Conservation (phyloP, 2,329 filamentous ascomycete genomes). For the Claviceps arundinis region DNA sequence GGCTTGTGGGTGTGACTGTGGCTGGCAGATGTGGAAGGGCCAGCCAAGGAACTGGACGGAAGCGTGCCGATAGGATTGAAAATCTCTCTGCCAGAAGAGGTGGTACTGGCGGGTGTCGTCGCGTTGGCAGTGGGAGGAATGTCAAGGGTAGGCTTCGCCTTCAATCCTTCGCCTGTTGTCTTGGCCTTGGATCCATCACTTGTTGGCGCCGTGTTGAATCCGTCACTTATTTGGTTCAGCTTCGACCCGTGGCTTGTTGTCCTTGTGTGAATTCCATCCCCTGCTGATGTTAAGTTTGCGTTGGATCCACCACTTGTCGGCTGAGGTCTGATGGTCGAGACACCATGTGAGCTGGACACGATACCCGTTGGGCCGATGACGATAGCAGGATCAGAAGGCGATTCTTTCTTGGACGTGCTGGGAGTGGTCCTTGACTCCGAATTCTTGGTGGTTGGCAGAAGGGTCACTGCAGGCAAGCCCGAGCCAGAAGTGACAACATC, state of each 20-base stretch:
- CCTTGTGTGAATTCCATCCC: not conserved
- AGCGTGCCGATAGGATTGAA: slow-evolving; percentile 13
- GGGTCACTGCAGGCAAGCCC: not conserved
- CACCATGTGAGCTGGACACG: slow-evolving; percentile 3
- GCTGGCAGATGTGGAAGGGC: slow-evolving; percentile 8
- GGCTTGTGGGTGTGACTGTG: not conserved
- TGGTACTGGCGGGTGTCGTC: not conserved
- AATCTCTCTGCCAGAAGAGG: slow-evolving; percentile 5
- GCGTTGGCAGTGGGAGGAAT: slow-evolving; percentile 1
- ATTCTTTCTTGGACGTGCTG: not conserved
- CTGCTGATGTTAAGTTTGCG: not conserved
- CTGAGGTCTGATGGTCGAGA: not conserved
- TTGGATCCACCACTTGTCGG: not conserved
- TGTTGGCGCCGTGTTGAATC: not conserved
- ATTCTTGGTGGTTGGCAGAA: not conserved
- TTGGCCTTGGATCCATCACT: not conserved
- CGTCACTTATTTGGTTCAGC: not conserved
- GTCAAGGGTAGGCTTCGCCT: not conserved
- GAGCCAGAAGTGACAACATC: not conserved
- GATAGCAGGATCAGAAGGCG: slow-evolving; percentile 8
- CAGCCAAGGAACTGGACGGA: slow-evolving; percentile 10
- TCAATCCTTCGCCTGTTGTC: not conserved
- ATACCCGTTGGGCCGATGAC: slow-evolving; percentile 18
- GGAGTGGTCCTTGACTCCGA: not conserved
- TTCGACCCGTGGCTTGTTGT: not conserved